Base-by-base conservation (phyloP, 1,284 basidiomycete species). In the Boletus sp. region DNA sequence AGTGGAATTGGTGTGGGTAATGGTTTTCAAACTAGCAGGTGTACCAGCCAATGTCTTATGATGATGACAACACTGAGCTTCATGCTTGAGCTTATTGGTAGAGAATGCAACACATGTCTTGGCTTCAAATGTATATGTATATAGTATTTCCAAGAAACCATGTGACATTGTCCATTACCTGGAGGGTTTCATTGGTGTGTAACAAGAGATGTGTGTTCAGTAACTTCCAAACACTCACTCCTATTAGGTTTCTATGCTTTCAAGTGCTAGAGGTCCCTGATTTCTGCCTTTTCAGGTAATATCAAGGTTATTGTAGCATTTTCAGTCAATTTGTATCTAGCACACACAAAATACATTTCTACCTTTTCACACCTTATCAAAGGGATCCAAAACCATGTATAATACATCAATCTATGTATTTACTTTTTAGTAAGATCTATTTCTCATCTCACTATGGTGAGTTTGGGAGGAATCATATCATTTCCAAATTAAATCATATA, bases 291-390 rank as follows among this genome's bases (percentile, higher is more conserved):
- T 29, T 52, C 11, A 16, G n/a, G 48, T n/a, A 31, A 54, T 31
- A 9, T 7, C 18, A 4, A n/a, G 15, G 53, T 54, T 41, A 53
- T 15, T 41, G 48, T 16, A 31, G n/a, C 4, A 4, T 16, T 52
- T 54, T 41, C 16, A 2, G 8, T 41, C n/a, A 37, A 48, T 52
- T 54, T 54, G 48, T 54, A 29, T 52, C 53, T 53, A 53, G 37
- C 20, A 18, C 47, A 18, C 2, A 35, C 48, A 31, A 16, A 54
- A 41, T 9, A 2, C 36, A 54, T 41, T 54, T 41, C 9, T 39
- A 16, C 5, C 27, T 37, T 16, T 53, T 53, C 13, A 8, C n/a
- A 2, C 5, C 35, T 33, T 39, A 44, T 3, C 2, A 57, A 56
- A 56, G 54, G 42, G 54, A 56, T 54, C 41, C 2, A 8, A 56